A percentile compares a stretch with the other conserved stretches of the same genome.
Evolutionary conservation across 2,329 filamentous ascomycete species (phyloP).

Genomic region (Magnaporthiopsis rhizophila): DNA sequence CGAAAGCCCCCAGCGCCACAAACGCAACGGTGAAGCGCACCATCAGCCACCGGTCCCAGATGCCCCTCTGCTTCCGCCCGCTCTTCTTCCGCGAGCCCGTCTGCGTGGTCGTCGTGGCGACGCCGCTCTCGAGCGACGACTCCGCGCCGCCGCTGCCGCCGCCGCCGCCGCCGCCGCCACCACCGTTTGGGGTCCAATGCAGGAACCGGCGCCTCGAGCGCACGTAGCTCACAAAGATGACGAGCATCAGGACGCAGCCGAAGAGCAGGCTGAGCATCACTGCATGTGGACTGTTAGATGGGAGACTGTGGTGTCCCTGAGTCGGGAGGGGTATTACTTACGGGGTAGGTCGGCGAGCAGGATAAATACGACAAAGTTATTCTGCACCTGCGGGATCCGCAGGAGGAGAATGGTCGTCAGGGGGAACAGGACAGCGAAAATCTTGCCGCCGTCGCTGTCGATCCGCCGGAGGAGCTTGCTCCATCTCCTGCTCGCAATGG

Average conservation of each 20-base stretch:
- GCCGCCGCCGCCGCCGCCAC: conserved; percentile 8
- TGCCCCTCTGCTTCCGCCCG: conserved; percentile 8
- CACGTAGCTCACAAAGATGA: conserved; percentile 17
- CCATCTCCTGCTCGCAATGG: neutral
- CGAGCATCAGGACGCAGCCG: conserved; percentile 17
- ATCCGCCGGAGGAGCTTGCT: conserved; percentile 13
- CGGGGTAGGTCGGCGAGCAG: conserved; percentile 16
- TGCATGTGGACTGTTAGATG: neutral
- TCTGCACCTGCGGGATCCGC: conserved; percentile 12
- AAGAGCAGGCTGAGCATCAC: conserved; percentile 18
- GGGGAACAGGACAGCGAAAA: conserved; percentile 15
- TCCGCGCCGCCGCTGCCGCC: conserved; percentile 2
- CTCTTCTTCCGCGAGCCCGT: neutral
- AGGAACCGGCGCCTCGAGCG: conserved; percentile 16
- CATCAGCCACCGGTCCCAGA: conserved; percentile 21
- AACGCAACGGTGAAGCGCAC: conserved; percentile 21
- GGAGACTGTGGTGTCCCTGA: no score
- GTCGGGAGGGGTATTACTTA: conserved; percentile 9
- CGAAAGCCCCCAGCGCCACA: conserved; percentile 17
- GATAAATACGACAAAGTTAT: conserved; percentile 12
- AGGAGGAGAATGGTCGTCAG: conserved; percentile 14
- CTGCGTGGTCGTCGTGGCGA: neutral
- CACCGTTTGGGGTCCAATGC: conserved; percentile 14
- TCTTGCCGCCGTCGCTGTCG: conserved; percentile 15
- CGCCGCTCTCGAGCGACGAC: conserved; percentile 1